Base-by-base conservation (phyloP, 495 filamentous ascomycete genomes). In the Monascus purpureus region DNA sequence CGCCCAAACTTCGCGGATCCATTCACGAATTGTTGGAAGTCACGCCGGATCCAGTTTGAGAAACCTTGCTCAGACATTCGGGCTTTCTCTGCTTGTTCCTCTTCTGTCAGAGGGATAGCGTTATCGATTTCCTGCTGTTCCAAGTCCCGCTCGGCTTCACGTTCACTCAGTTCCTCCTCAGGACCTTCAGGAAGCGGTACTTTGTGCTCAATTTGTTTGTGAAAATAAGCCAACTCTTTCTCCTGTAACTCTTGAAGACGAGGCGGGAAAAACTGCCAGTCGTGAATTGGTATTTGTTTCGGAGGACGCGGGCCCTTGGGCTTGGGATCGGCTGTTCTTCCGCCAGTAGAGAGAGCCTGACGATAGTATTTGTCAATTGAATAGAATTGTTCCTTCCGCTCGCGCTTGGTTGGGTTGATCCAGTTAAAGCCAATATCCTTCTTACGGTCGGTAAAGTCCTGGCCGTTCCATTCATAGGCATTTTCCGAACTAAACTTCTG, bases 281-380 rank as follows among this genome's bases (percentile, higher is more conserved):
- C 92, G 47, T 95, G 86, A 22, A 93, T 76, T 2, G 75, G 58
- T 15, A 93, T 67, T 46, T 99, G 92, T 57, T 93, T 95, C 6
- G 92, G 92, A 7, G 90, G 83, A 7, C 87, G 77, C 8, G 92
- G 92, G n/a, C 84, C 84, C 55, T 93, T 92, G 11, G 88, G 90
- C 50, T 93, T 94, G 1, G 82, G 70, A 35, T 94, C 85, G 9
- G 82, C 81, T 5, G 80, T 80, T 26, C 85, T 72, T 11, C 80
- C 81, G 41, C 84, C 82, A 5, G 84, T 94, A 25, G 77, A 72
- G 36, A 99, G 61, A 16, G 88, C 85, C 41, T 88, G 76, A 37
- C 88, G 82, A 57, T 96, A 99, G 60, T 96, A 99, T 57, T 94
- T 93, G 53, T 99, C 92, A 55, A 96, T 93, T 0, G 88, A 94